Conservation (phyloP, 2,329 filamentous ascomycete genomes). For the Aureobasidium sp. region DNA sequence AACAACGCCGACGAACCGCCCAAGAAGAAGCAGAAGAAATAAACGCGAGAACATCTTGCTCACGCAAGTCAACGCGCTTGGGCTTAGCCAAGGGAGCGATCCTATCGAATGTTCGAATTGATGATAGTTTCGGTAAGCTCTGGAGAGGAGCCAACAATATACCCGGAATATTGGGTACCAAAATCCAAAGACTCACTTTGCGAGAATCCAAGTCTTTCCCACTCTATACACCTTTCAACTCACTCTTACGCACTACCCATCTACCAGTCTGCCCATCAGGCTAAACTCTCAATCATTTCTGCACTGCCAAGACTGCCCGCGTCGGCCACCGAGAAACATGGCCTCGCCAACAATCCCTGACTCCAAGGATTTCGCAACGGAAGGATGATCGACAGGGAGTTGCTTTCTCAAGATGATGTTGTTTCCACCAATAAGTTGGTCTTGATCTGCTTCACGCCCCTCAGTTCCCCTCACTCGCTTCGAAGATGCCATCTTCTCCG, state of each 20-base stretch:
- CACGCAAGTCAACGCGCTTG: background rate
- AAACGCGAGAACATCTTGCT: background rate
- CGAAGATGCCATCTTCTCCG: too few species aligned
- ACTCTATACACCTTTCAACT: too few species aligned
- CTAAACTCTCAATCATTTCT: background rate
- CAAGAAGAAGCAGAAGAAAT: slow-evolving; percentile 32
- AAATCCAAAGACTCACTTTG: background rate
- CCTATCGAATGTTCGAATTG: background rate
- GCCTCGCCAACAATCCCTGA: too few species aligned
- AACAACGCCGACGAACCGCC: slow-evolving; percentile 22
- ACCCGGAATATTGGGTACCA: background rate
- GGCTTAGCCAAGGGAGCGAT: background rate
- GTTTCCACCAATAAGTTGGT: too few species aligned
- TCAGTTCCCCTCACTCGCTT: too few species aligned
- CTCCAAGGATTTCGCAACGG: too few species aligned
- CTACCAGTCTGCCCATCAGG: background rate
- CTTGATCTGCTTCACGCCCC: too few species aligned
- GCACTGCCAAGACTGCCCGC: too few species aligned
- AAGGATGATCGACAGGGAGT: too few species aligned
- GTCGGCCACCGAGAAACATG: too few species aligned
- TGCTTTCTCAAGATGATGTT: too few species aligned
- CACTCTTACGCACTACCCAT: background rate
- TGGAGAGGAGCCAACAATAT: background rate
- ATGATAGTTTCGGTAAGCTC: background rate
- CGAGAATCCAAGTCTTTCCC: background rate